Percentiles rank a stretch among this genome's conserved stretches.
Conservation (phyloP, 176 grass and related monocot species). For the Pharus latifolius region DNA sequence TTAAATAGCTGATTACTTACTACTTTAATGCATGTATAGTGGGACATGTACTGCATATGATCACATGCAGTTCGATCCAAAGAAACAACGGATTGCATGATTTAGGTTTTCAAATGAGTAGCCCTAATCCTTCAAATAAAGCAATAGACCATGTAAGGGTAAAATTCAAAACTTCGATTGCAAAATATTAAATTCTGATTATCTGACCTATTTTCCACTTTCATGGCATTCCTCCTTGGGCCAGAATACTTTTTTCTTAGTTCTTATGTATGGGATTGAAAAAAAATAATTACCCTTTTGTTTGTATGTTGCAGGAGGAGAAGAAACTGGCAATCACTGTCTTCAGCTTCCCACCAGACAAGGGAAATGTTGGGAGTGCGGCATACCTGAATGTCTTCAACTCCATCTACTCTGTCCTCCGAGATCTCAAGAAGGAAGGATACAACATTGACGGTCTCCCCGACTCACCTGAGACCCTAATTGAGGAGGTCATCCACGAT, state of each 20-base stretch:
- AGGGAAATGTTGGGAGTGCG: conserved; percentile 88
- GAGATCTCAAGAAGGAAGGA: conserved; percentile 60
- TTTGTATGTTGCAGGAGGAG: conserved; percentile 31
- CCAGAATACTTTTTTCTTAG: not conserved
- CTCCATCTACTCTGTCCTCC: conserved; percentile 82
- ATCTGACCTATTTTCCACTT: not conserved
- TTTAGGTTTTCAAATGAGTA: not conserved
- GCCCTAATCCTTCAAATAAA: not conserved
- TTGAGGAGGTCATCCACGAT: conserved; percentile 96
- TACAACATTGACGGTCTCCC: conserved; percentile 91
- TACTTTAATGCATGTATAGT: not conserved
- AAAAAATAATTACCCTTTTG: not conserved
- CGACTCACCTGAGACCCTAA: conserved; percentile 57
- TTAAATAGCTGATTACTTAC: not conserved
- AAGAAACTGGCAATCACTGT: conserved; percentile 91
- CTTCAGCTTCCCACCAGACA: conserved; percentile 99
- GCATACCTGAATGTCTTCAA: conserved; percentile 92
- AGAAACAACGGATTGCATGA: not conserved
- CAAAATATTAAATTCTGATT: not conserved
- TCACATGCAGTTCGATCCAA: not conserved
- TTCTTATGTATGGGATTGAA: not conserved
- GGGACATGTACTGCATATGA: not conserved
- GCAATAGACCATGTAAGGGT: not conserved
- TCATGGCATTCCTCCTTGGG: not conserved
- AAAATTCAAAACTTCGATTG: not conserved